Percentiles rank a stretch among this genome's conserved stretches.
Conservation (phyloP, 176 grass and related monocot genomes). For the Hsuehochloa calcarea region DNA sequence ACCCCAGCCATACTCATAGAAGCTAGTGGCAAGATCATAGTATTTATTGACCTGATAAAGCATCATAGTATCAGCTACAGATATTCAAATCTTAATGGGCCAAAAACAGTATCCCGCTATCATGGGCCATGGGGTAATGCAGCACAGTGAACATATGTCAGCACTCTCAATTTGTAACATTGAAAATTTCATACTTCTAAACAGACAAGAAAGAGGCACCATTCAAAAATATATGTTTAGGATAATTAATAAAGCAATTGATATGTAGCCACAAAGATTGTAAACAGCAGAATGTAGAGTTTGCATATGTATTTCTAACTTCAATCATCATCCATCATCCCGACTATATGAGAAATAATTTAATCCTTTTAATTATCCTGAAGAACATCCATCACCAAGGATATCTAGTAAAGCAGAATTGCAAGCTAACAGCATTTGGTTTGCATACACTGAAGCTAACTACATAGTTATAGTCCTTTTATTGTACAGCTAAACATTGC, state of each 20-base stretch:
- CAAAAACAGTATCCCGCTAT: background rate
- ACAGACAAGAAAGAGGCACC: background rate
- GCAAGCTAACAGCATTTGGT: background rate
- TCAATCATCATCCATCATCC: background rate
- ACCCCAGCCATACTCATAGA: conserved; percentile 99
- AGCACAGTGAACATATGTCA: background rate
- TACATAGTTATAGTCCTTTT: background rate
- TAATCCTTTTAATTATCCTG: background rate
- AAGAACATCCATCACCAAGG: background rate
- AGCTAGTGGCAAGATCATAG: conserved; percentile 98
- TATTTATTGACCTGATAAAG: conserved; percentile 92
- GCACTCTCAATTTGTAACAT: background rate
- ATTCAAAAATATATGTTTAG: background rate
- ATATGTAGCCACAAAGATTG: background rate
- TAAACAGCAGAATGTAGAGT: background rate
- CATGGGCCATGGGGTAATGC: conserved; percentile 15
- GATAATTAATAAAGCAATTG: conserved; percentile 2
- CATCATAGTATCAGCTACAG: background rate
- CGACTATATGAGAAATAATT: background rate
- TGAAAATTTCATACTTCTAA: background rate
- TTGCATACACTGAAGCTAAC: background rate
- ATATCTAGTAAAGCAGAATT: background rate
- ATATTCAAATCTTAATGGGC: background rate
- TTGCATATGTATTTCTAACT: background rate
- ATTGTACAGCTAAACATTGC: background rate